A percentile compares a stretch with the other conserved stretches of the same genome.
phyloP scores from a whole-genome alignment of 768 basidiomycete genomes.

The Boletus sensibilis region DNA sequence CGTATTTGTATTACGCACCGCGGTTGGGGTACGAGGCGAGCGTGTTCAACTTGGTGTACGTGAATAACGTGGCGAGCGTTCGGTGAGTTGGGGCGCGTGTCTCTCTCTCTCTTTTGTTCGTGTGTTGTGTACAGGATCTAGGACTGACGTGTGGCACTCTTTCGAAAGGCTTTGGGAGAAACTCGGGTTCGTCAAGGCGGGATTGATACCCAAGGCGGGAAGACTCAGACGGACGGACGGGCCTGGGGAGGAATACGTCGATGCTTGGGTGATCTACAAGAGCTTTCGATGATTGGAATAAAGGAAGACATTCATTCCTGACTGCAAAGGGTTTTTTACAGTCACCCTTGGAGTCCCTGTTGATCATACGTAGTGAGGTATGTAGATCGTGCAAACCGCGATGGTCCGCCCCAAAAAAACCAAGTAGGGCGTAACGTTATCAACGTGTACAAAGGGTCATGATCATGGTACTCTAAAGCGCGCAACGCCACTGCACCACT shows the following conservation, averaged over 20 bases:
- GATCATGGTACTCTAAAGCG: no score
- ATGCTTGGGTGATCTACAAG: conserved; percentile 85
- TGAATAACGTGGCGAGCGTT: conserved; percentile 75
- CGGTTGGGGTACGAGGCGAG: conserved; percentile 71
- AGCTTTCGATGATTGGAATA: conserved; percentile 48
- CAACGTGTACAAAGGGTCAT: no score
- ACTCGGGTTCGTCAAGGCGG: conserved; percentile 76
- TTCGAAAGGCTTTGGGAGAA: conserved; percentile 66
- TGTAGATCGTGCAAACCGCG: background rate
- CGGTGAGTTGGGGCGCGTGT: conserved; percentile 37
- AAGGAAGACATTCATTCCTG: no score
- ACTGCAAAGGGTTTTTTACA: no score
- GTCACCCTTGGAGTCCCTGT: no score
- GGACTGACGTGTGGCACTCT: background rate
- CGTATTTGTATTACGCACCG: conserved; percentile 81
- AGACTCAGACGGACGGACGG: conserved; percentile 66
- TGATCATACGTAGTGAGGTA: no score
- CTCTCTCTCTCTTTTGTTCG: background rate
- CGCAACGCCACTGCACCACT: background rate
- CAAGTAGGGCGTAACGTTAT: background rate
- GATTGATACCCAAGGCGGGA: conserved; percentile 75
- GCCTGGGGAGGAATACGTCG: conserved; percentile 80
- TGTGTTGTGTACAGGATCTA: background rate
- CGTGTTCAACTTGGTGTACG: conserved; percentile 91
- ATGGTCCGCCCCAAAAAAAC: background rate